These are phyloP conservation scores for Metarhizium brunneum DNA, from an alignment of 2,329 filamentous ascomycete genomes.

Conservation along the genomic window DNA sequence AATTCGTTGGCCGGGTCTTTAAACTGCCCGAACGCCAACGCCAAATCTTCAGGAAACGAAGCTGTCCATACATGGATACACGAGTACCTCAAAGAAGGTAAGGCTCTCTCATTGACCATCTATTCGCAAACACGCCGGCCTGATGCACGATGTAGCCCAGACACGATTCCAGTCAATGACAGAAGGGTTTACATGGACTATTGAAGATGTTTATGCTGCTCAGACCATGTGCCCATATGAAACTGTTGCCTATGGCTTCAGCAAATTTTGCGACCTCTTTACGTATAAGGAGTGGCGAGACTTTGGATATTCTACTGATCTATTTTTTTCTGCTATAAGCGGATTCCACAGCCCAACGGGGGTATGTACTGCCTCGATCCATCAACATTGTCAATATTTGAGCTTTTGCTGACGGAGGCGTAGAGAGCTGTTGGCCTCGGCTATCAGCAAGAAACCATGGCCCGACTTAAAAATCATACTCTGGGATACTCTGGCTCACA, in stretches of 20 bases:
- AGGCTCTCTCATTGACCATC: slow-evolving; percentile 2
- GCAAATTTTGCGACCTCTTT: slow-evolving; percentile 64
- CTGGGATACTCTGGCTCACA: slow-evolving; percentile 48
- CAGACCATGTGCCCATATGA: slow-evolving; percentile 72
- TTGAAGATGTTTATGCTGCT: slow-evolving; percentile 54
- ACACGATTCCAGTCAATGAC: slow-evolving; percentile 47
- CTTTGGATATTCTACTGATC: slow-evolving; percentile 63
- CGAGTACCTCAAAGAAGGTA: slow-evolving; percentile 54
- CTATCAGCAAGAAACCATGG: slow-evolving; percentile 64
- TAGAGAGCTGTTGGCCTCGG: slow-evolving; percentile 63
- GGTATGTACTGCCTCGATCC: slow-evolving; percentile 23
- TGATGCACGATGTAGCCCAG: slow-evolving; percentile 34
- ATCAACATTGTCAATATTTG: background rate
- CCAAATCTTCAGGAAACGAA: slow-evolving; percentile 40
- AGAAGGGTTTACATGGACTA: slow-evolving; percentile 52
- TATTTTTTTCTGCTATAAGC: slow-evolving; percentile 52
- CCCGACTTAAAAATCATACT: slow-evolving; percentile 59
- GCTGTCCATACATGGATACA: slow-evolving; percentile 50
- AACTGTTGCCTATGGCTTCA: slow-evolving; percentile 67
- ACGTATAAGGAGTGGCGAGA: slow-evolving; percentile 65
- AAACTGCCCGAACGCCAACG: slow-evolving; percentile 53
- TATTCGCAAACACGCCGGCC: background rate
- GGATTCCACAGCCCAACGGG: slow-evolving; percentile 57
- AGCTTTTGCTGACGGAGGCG: background rate
- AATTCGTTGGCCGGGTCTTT: slow-evolving; percentile 62